A percentile compares a stretch with the other conserved stretches of the same genome.
These are phyloP conservation scores for Brassica carinata DNA, from an alignment of 345 rosid genomes.

Conservation along the genomic window DNA sequence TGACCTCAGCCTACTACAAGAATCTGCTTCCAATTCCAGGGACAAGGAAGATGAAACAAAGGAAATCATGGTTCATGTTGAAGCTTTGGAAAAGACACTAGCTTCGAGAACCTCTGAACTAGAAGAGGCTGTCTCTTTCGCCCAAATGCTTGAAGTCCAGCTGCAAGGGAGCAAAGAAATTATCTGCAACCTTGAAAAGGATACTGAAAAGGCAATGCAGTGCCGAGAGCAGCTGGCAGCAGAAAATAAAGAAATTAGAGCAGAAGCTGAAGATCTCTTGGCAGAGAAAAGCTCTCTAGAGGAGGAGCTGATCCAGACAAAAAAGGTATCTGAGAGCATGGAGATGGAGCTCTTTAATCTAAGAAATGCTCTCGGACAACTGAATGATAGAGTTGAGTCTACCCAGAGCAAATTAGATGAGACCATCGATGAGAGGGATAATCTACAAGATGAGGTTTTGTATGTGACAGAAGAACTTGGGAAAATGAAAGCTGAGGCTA, in stretches of 20 bases:
- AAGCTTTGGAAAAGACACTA: conserved; percentile 74
- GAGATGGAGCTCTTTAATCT: conserved; percentile 67
- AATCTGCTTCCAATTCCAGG: conserved; percentile 74
- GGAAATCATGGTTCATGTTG: conserved; percentile 60
- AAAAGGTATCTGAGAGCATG: conserved; percentile 59
- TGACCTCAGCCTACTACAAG: conserved; percentile 87
- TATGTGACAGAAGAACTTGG: conserved; percentile 61
- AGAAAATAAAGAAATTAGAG: conserved; percentile 61
- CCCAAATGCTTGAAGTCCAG: conserved; percentile 59
- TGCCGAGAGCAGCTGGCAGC: conserved; percentile 38
- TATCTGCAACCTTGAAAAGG: conserved; percentile 53
- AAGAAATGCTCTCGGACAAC: conserved; percentile 56
- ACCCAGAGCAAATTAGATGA: conserved; percentile 54
- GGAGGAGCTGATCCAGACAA: conserved; percentile 59
- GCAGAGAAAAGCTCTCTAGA: conserved; percentile 53
- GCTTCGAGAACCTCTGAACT: conserved; percentile 60
- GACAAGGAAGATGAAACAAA: conserved; percentile 84
- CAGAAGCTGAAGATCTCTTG: conserved; percentile 49
- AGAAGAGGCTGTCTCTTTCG: conserved; percentile 51
- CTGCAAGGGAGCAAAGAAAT: conserved; percentile 62
- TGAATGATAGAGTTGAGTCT: conserved; percentile 59
- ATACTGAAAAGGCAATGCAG: conserved; percentile 46
- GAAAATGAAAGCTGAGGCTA: conserved; percentile 55
- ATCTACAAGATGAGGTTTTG: conserved; percentile 56
- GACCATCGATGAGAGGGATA: conserved; percentile 61